Evolutionary conservation across 352 stramenopile species (phyloP), one percentile per base, ranked within the genome.

Genomic region (Aphanomyces astaci): DNA sequence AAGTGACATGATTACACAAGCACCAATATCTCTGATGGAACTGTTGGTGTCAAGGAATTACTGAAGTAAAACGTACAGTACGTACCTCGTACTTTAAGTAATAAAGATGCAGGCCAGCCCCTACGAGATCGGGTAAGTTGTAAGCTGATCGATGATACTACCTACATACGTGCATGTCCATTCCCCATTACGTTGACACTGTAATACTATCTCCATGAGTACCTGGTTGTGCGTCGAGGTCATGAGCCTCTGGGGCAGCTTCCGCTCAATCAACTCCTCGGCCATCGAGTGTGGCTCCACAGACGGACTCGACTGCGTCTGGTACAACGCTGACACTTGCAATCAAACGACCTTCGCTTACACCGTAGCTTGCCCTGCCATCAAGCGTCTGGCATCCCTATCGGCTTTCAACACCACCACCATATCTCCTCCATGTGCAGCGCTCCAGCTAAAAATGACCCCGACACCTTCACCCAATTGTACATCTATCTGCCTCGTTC

Each of bases 211-310:
- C 36, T 43, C 15, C 7, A 43, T 43, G 36, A 43, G 36, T 15
- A 15, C 45, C 25, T 66, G 59, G 59, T 9, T 36, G 19, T 66
- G 59, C 30, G 28, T 54, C 28, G 22, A 36, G 19, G 39, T 66
- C 2, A 66, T 19, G 4, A 19, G 59, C 43, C 28, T 43, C 1
- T 52, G 45, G 28, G 59, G 15, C 28, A 36, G n/a, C 45, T 66
- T 66, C 30, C 59, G 59, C 27, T 4, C 54, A 17, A 32, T n/a
- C 7, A 30, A 1, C 13, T 13, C 45, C 30, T 39, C 28, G 4
- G 59, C 22, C 59, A 22, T 66, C 46, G 59, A 66, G 36, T 66
- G 59, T 30, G 59, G 59, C 3, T 66, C 59, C 11, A 15, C n/a
- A 5, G 36, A 52, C 27, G 33, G 36, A 2, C 25, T 19, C 11